Base-by-base conservation (phyloP, 78 protist species). In the Dictyostelium discoideum region DNA sequence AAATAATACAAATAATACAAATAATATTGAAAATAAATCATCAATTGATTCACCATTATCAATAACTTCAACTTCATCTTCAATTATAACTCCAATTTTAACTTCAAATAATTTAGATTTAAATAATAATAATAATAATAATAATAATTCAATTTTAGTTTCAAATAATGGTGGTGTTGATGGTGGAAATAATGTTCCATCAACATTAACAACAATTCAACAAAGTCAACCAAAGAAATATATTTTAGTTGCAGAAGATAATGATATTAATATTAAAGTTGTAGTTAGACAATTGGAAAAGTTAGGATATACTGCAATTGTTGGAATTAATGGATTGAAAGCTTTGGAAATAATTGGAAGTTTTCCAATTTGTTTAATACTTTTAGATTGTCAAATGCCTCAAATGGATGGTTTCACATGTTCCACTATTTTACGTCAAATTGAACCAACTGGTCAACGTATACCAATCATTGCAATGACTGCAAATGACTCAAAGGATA, bases 381-480 rank as follows among this genome's bases (percentile, higher is more conserved):
- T 97, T 14, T 94, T 97, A 97, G 98, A 97, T 80, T 85, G 92
- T 72, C 97, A 97, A 60, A 97, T 97, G 98, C 98, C 98, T 16
- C 92, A 78, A 44, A 96, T 97, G 96, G 97, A 92, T 48, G 98
- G 98, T 7, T 95, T 93, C 72, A 85, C 67, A 6, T 96, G 98
- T 32, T 85, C 97, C 9, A 29, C n/a, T n/a, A 63, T 65, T 7
- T 92, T 97, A 18, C 77, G 98, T 32, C 69, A 86, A 18, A 22
- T 69, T 13, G 98, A 97, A 67, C 88, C 84, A 10, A 54, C 67
- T 2, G 63, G 74, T 37, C 93, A 85, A 63, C 39, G 96, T 42
- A 87, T 90, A 3, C 97, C 97, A 82, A 96, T 96, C 40, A 86
- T 96, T 39, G 97, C 97, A 29, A 92, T 96, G 96, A 86, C 97